Evolutionary conservation across 495 filamentous ascomycete genomes (phyloP).

Genomic region (Podospora pseudocomata): DNA sequence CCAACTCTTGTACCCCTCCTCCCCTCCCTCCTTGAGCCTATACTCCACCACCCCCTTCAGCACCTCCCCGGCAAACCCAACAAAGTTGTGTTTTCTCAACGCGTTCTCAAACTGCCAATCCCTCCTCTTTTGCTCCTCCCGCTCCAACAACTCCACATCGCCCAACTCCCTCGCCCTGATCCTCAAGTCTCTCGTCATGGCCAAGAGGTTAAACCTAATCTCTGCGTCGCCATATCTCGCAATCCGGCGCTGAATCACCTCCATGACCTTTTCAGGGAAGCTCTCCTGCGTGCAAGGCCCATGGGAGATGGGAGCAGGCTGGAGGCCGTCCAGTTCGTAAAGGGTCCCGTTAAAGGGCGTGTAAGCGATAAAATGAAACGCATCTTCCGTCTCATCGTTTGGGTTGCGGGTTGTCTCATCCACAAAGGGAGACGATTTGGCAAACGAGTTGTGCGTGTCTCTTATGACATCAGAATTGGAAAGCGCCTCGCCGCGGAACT

Average conservation of each 20-base stretch:
- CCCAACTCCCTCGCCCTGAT: slow-evolving; percentile 74
- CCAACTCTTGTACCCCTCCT: slow-evolving; percentile 72
- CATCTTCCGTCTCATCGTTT: slow-evolving; percentile 64
- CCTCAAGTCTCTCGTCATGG: slow-evolving; percentile 80
- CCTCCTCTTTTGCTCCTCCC: slow-evolving; percentile 78
- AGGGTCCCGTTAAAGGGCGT: slow-evolving; percentile 71
- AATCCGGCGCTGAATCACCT: slow-evolving; percentile 79
- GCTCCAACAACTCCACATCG: slow-evolving; percentile 69
- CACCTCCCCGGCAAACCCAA: slow-evolving; percentile 90
- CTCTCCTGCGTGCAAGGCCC: slow-evolving; percentile 62
- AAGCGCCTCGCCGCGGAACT: slow-evolving; percentile 60
- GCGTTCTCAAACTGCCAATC: slow-evolving; percentile 97
- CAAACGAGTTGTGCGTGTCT: slow-evolving; percentile 90
- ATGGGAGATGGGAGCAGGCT: slow-evolving; percentile 87
- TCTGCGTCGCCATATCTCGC: slow-evolving; percentile 79
- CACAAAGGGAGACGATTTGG: slow-evolving; percentile 80
- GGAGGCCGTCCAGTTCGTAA: slow-evolving; percentile 94
- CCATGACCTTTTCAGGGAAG: slow-evolving; percentile 81
- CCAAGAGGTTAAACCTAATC: slow-evolving; percentile 94
- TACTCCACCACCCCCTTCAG: slow-evolving; percentile 73
- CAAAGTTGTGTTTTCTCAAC: slow-evolving; percentile 87
- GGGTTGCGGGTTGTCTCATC: slow-evolving; percentile 73
- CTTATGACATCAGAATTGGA: slow-evolving; percentile 77
- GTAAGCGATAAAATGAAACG: slow-evolving; percentile 98
- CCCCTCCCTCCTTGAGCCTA: slow-evolving; percentile 64